phyloP scores from a whole-genome alignment of 257 asterid species.

The Datura wrightii region DNA sequence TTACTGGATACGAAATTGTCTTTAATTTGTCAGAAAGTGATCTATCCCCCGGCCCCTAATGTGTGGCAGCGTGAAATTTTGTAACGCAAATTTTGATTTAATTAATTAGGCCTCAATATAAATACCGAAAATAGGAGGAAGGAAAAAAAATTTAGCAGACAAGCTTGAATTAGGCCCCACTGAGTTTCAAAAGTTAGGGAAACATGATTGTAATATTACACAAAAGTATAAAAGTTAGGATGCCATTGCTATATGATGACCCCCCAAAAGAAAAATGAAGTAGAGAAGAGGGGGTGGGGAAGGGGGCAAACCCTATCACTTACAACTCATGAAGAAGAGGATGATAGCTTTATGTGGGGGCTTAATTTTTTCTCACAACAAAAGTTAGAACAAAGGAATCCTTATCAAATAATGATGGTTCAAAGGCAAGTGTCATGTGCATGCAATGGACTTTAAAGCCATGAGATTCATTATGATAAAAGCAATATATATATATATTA shows the following conservation, averaged over 20 bases:
- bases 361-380: conserved; percentile 18
- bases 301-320: conserved; percentile 33
- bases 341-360: conserved; percentile 45
- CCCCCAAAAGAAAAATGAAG: not conserved
- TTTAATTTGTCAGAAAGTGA: not conserved
- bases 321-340: conserved; percentile 45
- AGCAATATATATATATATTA: not conserved
- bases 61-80: not conserved
- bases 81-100: not conserved
- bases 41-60: not conserved
- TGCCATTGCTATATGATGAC: conserved; percentile 13
- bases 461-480: conserved; percentile 37
- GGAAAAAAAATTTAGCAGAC: not conserved
- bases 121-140: fast-evolving
- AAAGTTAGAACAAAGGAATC: conserved; percentile 32
- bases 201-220: not conserved
- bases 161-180: not conserved
- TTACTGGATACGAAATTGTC: not conserved
- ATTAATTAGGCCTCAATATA: not conserved
- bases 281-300: not conserved
- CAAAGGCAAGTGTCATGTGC: conserved; percentile 46
- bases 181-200: conserved; percentile 17
- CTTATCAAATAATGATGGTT: conserved; percentile 42
- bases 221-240: not conserved
- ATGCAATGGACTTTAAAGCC: conserved; percentile 37